Evolutionary conservation across 2,329 filamentous ascomycete genomes (phyloP).

Genomic region (Trichoderma harzianum): DNA sequence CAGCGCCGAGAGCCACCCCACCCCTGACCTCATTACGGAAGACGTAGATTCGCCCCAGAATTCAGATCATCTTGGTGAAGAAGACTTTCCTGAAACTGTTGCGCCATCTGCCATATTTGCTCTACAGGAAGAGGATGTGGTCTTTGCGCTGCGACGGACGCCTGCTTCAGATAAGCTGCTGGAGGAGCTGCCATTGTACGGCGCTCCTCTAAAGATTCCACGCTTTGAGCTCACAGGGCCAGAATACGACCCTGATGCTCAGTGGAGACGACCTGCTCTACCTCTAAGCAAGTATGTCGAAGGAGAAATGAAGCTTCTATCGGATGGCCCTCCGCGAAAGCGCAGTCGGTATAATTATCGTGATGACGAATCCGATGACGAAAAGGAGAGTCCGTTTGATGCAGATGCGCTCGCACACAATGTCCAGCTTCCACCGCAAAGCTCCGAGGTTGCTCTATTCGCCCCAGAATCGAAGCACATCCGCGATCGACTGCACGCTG

Average conservation of each 20-base stretch:
- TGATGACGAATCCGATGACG: constrained; percentile 66
- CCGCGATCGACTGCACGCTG: constrained; percentile 82
- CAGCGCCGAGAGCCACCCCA: constrained; percentile 46
- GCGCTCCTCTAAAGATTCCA: constrained; percentile 58
- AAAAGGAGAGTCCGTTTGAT: constrained; percentile 54
- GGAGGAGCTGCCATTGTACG: constrained; percentile 77
- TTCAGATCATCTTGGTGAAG: constrained; percentile 37
- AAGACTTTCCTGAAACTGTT: constrained; percentile 47
- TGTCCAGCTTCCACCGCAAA: constrained; percentile 60
- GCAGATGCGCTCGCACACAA: constrained; percentile 47
- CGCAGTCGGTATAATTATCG: constrained; percentile 79
- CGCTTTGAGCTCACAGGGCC: constrained; percentile 55
- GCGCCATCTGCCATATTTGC: constrained; percentile 79
- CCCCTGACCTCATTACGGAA: constrained; percentile 65
- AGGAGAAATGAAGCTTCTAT: constrained; percentile 69
- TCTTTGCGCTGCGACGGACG: constrained; percentile 73
- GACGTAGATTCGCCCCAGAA: constrained; percentile 57
- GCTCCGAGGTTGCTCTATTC: constrained; percentile 80
- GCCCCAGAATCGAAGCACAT: constrained; percentile 85
- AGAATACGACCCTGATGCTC: constrained; percentile 63
- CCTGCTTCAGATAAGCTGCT: constrained; percentile 73
- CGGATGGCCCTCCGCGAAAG: constrained; percentile 65
- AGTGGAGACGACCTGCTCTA: constrained; percentile 73
- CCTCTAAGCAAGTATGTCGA: constrained; percentile 85
- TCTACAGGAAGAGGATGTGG: constrained; percentile 75